Percentiles rank a stretch among this genome's conserved stretches.
Conservation (phyloP, 2,329 filamentous ascomycete species). For the Colletotrichum sojae region DNA sequence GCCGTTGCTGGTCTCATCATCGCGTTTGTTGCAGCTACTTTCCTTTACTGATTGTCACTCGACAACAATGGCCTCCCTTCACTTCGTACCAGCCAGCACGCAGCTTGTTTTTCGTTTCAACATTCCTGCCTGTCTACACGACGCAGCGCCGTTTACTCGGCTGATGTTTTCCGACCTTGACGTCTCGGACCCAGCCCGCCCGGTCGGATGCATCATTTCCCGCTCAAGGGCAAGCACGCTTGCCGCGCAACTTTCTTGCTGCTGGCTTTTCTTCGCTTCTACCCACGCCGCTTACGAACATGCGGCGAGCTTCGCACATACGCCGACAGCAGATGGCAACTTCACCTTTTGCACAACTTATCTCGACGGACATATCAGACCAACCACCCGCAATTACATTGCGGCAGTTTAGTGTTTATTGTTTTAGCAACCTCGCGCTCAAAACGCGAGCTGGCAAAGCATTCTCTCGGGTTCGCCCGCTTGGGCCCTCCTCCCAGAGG, state of each 20-base stretch:
- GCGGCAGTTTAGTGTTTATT: slow-evolving; percentile 42
- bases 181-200: slow-evolving; percentile 46
- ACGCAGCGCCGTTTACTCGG: slow-evolving; percentile 27
- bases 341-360: slow-evolving; percentile 27
- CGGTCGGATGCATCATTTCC: slow-evolving; percentile 16
- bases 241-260: slow-evolving; percentile 28
- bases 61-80: slow-evolving; percentile 39
- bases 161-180: slow-evolving; percentile 48
- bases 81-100: slow-evolving; percentile 35
- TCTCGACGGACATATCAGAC: slow-evolving; percentile 30
- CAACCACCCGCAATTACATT: background rate
- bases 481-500: slow-evolving; percentile 23
- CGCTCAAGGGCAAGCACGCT: slow-evolving; percentile 26
- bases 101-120: slow-evolving; percentile 38
- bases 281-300: slow-evolving; percentile 34
- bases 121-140: slow-evolving; percentile 32
- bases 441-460: slow-evolving; percentile 32
- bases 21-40: slow-evolving; percentile 68
- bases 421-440: slow-evolving; percentile 32
- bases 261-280: slow-evolving; percentile 39
- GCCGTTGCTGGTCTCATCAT: slow-evolving; percentile 69
- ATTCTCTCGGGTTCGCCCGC: slow-evolving; percentile 28
- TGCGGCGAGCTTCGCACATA: slow-evolving; percentile 34
- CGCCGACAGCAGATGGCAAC: slow-evolving; percentile 27
- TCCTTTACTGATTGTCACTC: slow-evolving; percentile 55